phyloP scores from a whole-genome alignment of 441 rosid genomes.

The Corymbia calophylla region DNA sequence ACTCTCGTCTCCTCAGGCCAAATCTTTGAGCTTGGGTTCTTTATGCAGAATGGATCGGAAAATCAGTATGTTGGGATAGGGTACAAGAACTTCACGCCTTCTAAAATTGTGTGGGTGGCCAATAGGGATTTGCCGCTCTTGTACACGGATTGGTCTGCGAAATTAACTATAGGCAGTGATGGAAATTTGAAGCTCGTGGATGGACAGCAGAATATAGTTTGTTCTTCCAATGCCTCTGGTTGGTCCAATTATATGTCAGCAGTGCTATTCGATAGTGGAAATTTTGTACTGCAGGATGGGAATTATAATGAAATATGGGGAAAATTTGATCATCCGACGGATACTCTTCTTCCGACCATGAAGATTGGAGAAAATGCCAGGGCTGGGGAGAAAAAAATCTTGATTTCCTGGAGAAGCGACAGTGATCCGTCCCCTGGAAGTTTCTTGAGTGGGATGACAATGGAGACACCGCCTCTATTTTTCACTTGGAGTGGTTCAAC shows the following conservation, averaged over 20 bases:
- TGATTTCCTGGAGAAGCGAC: background rate
- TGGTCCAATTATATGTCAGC: background rate
- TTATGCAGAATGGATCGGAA: background rate
- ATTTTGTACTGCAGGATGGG: background rate
- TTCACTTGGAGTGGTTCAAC: background rate
- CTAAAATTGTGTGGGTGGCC: background rate
- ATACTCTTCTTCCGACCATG: background rate
- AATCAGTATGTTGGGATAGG: background rate
- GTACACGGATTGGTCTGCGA: background rate
- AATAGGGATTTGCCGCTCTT: background rate
- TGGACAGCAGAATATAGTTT: background rate
- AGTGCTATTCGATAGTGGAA: background rate
- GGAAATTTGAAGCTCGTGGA: background rate
- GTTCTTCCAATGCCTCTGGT: background rate
- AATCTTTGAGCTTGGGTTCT: background rate
- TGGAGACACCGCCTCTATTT: fast-evolving
- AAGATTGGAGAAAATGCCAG: background rate
- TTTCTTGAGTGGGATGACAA: background rate
- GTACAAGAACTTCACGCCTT: background rate
- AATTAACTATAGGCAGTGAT: background rate
- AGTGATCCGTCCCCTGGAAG: background rate
- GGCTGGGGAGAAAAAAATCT: background rate
- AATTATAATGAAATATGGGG: background rate
- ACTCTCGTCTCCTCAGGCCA: background rate
- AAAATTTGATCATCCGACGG: background rate